These are phyloP conservation scores for Tuctoria greenei DNA, from an alignment of 176 grass and related monocot genomes.

Conservation along the genomic window DNA sequence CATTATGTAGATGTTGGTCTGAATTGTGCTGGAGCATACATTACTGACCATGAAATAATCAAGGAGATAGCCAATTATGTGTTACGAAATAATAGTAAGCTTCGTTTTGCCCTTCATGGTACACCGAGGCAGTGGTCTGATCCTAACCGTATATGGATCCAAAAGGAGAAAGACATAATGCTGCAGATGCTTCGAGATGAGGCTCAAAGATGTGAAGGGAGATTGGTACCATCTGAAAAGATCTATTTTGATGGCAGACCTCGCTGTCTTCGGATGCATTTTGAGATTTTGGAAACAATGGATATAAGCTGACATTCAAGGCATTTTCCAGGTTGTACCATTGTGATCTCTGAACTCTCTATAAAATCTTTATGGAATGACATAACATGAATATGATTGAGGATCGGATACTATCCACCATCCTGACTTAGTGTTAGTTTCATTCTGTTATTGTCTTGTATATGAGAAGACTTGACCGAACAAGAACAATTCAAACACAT, in stretches of 20 bases:
- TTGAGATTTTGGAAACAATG: constrained; percentile 67
- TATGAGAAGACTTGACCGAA: constrained; percentile 14
- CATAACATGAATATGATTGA: constrained; percentile 1
- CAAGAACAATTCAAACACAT: neutral
- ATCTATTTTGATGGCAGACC: constrained; percentile 44
- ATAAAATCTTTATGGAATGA: neutral
- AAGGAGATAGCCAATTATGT: constrained; percentile 46
- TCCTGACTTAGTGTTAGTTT: neutral
- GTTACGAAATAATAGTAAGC: constrained; percentile 11
- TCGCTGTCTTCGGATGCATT: constrained; percentile 59
- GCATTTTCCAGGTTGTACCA: neutral
- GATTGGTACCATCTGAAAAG: constrained; percentile 46
- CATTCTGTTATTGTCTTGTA: constrained; percentile 10
- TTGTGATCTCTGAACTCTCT: neutral
- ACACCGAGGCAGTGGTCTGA: constrained; percentile 73
- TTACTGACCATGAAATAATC: constrained; percentile 52
- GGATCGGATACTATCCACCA: neutral
- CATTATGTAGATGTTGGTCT: constrained; percentile 89
- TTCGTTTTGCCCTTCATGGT: constrained; percentile 65
- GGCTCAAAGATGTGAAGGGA: constrained; percentile 34
- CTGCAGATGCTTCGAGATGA: constrained; percentile 45
- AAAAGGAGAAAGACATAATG: constrained; percentile 48
- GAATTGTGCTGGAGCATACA: constrained; percentile 79
- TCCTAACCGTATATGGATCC: constrained; percentile 50
- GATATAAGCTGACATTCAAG: constrained; percentile 36